Evolutionary conservation across 176 grass and related monocot genomes (phyloP), one percentile per base, ranked within the genome.

Genomic region (Rhynchospora breviuscula): DNA sequence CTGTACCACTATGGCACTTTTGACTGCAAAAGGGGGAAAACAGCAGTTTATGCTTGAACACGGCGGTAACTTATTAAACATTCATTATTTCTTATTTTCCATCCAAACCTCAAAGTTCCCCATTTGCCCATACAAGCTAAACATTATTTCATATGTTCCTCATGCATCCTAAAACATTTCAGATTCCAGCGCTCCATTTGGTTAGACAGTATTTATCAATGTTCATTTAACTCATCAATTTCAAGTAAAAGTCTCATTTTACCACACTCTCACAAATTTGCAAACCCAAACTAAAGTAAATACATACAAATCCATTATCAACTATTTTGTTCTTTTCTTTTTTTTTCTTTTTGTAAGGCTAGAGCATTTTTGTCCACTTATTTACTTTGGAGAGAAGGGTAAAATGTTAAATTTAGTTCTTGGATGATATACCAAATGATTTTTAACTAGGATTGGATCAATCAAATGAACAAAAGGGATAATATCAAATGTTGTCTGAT

Each of bases 61-160:
- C 54, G 15, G 49, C 15, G 7, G 49, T 57, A 57, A 52, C 46
- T 29, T 14, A 43, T 17, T 18, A 35, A 52, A 74, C 70, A 51
- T 74, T 74, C n/a, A 67, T 67, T 67, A 67, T 51, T 26, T 25
- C 71, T 75, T 52, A 52, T 13, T 75, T 51, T 47, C 71, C 35
- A 40, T 40, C 35, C 35, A 40, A 5, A 40, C 35, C 35, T 40
- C 35, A 40, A 40, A 40, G 35, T 51, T 26, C 13, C 71, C 52
- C 25, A 52, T 13, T 75, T 51, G 46, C 71, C 0, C 19, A 13
- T 25, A 45, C n/a, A 75, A 75, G 52, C 35, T 73, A 75, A 75
- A 51, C 70, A 8, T 2, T 5, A 25, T 52, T 75, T 10, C 70
- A 14, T 12, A 52, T 71, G 49, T 51, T 12, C 19, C 70, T 9